Conservation (phyloP, 306 rosid species). For the Trifolium repens region DNA sequence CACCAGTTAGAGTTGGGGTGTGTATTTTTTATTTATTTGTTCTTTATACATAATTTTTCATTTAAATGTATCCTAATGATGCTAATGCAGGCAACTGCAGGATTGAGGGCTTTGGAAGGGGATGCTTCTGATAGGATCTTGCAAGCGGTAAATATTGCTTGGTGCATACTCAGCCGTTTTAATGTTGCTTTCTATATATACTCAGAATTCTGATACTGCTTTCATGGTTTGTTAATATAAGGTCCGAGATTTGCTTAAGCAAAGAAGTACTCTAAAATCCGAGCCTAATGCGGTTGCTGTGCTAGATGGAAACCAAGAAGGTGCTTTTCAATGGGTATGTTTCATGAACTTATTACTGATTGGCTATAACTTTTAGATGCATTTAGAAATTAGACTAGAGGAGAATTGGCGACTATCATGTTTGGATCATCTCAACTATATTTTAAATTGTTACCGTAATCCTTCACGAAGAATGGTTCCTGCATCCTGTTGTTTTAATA, state of each 20-base stretch:
- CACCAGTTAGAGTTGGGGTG: constrained; percentile 94
- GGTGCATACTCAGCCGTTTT: not conserved
- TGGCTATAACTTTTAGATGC: constrained; percentile 20
- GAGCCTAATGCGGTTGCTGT: constrained; percentile 64
- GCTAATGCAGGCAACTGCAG: constrained; percentile 84
- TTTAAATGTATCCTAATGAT: constrained; percentile 18
- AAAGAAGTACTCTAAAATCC: constrained; percentile 63
- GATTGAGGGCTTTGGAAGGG: constrained; percentile 76
- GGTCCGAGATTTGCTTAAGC: constrained; percentile 79
- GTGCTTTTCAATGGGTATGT: constrained; percentile 91
- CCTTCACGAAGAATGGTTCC: constrained; percentile 1
- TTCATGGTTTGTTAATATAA: constrained; percentile 38
- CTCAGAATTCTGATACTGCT: constrained; percentile 8
- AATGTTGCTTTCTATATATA: not conserved
- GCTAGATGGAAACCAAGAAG: constrained; percentile 91
- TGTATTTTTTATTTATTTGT: constrained; percentile 26
- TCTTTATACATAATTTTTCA: not conserved
- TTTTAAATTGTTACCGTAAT: not conserved
- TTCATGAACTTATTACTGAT: not conserved
- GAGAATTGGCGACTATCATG: constrained; percentile 14
- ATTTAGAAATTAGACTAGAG: constrained; percentile 20
- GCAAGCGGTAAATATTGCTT: constrained; percentile 65
- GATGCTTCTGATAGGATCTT: constrained; percentile 76
- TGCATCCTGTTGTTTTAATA: not conserved
- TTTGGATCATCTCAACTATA: not conserved